Percentiles rank a stretch among this genome's conserved stretches.
Conservation (phyloP, 176 grass and related monocot species). For the Echinochloa phyllopogon region DNA sequence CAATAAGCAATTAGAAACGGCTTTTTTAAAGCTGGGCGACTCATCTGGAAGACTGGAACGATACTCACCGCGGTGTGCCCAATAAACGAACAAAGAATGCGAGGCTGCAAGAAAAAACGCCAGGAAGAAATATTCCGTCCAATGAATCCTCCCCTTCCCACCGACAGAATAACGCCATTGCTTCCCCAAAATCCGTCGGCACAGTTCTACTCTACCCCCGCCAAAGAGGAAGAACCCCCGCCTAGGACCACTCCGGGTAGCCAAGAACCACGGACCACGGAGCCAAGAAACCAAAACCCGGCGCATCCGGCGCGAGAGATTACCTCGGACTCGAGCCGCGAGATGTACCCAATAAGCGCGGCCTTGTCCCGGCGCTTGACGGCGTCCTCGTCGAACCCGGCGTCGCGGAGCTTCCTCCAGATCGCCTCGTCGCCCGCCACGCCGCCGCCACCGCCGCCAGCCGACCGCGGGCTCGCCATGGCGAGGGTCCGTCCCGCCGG, state of each 20-base stretch:
- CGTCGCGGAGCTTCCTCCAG: slow-evolving; percentile 78
- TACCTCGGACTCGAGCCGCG: slow-evolving; percentile 81
- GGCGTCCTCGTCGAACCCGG: slow-evolving; percentile 85
- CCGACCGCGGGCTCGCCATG: slow-evolving; percentile 77
- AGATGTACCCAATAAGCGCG: slow-evolving; percentile 72
- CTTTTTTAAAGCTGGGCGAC: not conserved
- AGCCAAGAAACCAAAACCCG: slow-evolving; percentile 20
- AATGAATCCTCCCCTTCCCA: not conserved
- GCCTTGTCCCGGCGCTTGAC: slow-evolving; percentile 80
- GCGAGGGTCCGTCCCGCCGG: slow-evolving; percentile 39
- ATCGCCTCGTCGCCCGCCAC: slow-evolving; percentile 69
- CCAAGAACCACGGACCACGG: slow-evolving; percentile 16
- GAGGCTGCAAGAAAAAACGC: not conserved
- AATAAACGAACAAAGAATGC: not conserved
- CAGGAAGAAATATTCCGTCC: not conserved
- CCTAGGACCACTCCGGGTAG: not conserved
- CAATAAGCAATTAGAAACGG: not conserved
- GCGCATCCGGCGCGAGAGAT: not conserved
- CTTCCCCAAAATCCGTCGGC: not conserved
- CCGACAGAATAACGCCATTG: not conserved
- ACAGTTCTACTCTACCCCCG: not conserved
- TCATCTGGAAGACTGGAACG: slow-evolving; percentile 8
- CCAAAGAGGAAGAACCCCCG: not conserved
- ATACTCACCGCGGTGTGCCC: not conserved
- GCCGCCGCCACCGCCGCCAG: not conserved